These are phyloP conservation scores for Vitis amurensis DNA, from an alignment of 164 flowering plant species.

Conservation along the genomic window DNA sequence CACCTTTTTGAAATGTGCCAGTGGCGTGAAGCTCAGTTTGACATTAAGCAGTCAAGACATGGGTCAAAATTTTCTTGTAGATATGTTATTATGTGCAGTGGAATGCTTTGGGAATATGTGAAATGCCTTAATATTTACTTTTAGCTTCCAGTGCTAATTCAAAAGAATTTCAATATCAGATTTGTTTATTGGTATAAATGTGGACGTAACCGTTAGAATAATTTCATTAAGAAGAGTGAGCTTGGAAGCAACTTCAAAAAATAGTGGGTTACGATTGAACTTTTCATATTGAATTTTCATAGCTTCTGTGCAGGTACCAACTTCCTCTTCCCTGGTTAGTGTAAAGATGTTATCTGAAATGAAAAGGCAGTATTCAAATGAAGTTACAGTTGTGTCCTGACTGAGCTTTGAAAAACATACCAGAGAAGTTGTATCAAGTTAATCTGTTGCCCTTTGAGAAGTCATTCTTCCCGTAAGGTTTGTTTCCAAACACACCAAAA, in stretches of 20 bases:
- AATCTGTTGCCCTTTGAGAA: not conserved
- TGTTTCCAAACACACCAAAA: not conserved
- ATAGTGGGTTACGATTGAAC: not conserved
- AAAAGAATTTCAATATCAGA: no score
- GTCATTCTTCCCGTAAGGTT: not conserved
- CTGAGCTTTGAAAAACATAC: no score
- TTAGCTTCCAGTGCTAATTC: no score
- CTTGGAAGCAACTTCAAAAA: not conserved
- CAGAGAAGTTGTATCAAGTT: no score
- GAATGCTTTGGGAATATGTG: no score
- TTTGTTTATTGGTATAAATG: no score
- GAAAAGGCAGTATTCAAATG: no score
- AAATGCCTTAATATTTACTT: no score
- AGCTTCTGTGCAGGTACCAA: not conserved
- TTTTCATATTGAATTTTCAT: not conserved
- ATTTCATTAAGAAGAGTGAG: not conserved
- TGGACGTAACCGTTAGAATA: not conserved
- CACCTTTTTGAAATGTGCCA: slow-evolving; percentile 7
- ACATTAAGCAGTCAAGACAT: not conserved
- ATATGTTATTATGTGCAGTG: no score
- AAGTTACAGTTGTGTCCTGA: no score
- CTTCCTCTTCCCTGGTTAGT: not conserved
- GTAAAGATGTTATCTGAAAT: no score
- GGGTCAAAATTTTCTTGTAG: no score
- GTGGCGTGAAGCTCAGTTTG: not conserved